phyloP scores from a whole-genome alignment of 805 yeast genomes.

The Starmerella vitae region DNA sequence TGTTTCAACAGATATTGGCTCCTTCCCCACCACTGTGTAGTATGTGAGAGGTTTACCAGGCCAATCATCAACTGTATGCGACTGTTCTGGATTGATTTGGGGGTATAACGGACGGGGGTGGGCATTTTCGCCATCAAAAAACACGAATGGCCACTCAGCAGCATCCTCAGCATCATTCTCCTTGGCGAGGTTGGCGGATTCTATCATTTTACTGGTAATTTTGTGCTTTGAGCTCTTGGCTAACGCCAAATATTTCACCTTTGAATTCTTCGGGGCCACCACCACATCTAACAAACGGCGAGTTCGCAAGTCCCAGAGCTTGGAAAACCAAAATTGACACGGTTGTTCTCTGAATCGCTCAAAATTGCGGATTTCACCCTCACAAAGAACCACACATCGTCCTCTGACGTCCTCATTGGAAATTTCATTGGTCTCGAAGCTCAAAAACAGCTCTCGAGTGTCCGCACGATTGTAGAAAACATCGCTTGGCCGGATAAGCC shows the following conservation, averaged over 20 bases:
- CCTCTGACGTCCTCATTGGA: conserved; percentile 70
- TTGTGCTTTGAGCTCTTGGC: not conserved
- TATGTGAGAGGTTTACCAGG: conserved; percentile 51
- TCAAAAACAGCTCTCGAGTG: conserved; percentile 64
- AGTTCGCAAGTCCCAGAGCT: conserved; percentile 76
- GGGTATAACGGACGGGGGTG: conserved; percentile 26
- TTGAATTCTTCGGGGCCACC: conserved; percentile 30
- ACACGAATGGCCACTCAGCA: conserved; percentile 57
- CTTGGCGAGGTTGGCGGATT: not conserved
- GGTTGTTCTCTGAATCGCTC: conserved; percentile 45
- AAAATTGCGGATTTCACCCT: conserved; percentile 47
- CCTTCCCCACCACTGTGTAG: conserved; percentile 30
- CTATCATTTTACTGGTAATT: too few relatives aligned
- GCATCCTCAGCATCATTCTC: not conserved
- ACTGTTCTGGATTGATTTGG: conserved; percentile 30
- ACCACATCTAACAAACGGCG: conserved; percentile 66
- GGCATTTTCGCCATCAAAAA: conserved; percentile 59
- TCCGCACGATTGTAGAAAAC: conserved; percentile 54
- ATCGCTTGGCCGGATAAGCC: conserved; percentile 86
- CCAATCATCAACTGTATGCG: conserved; percentile 47
- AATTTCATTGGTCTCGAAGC: conserved; percentile 75
- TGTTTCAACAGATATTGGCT: not conserved
- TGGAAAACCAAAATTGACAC: conserved; percentile 69
- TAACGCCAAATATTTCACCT: conserved; percentile 3
- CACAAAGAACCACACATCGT: conserved; percentile 52